These are phyloP conservation scores for Diaporthe sp. DNA, from an alignment of 2,329 filamentous ascomycete species.

Conservation along the genomic window DNA sequence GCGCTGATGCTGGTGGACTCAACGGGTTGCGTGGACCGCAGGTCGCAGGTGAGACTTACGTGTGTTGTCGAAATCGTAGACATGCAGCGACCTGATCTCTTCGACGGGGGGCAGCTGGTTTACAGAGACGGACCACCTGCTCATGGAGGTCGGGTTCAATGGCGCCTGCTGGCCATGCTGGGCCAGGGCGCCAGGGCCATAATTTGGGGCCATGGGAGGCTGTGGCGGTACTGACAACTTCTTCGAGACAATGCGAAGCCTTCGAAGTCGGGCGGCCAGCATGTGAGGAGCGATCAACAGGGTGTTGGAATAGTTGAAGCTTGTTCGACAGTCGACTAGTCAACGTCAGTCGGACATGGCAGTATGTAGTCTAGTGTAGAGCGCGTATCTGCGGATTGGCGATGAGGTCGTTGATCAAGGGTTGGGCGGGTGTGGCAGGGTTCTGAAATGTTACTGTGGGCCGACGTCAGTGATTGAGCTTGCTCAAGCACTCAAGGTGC, in stretches of 20 bases:
- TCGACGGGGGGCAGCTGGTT: constrained; percentile 57
- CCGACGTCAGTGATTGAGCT: neutral
- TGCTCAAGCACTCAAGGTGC: neutral
- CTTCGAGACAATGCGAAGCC: constrained; percentile 22
- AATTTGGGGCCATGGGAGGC: constrained; percentile 35
- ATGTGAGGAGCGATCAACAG: neutral
- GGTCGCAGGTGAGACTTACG: constrained; percentile 62
- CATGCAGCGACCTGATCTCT: constrained; percentile 83
- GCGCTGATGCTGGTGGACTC: constrained; percentile 14
- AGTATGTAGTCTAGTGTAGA: neutral
- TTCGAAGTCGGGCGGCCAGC: constrained; percentile 26
- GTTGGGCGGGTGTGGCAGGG: constrained; percentile 7
- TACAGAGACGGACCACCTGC: constrained; percentile 41
- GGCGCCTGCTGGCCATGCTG: constrained; percentile 35
- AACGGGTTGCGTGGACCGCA: constrained; percentile 37
- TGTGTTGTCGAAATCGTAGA: constrained; percentile 99
- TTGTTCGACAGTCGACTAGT: neutral
- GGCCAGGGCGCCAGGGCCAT: constrained; percentile 38
- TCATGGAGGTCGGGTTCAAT: constrained; percentile 41
- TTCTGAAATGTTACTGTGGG: constrained; percentile 13
- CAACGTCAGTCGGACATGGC: constrained; percentile 2
- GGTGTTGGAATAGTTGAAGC: too few species aligned
- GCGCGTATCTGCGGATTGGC: neutral
- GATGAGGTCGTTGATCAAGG: constrained; percentile 35
- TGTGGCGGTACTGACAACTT: constrained; percentile 13